Evolutionary conservation across 2,329 filamentous ascomycete species (phyloP).

Genomic region (Cytospora mali): DNA sequence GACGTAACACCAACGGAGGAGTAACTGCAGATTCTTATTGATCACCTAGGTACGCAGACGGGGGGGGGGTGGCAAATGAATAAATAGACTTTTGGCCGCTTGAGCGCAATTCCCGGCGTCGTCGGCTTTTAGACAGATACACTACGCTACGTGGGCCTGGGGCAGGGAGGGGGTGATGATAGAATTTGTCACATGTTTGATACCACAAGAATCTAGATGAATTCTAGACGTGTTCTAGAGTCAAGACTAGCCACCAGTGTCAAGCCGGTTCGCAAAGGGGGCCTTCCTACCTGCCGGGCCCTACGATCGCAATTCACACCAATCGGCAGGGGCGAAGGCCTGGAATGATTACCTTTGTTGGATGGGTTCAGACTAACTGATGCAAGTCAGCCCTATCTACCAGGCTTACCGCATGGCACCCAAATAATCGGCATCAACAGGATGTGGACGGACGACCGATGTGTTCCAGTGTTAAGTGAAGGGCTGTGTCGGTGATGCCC

Average conservation of each 20-base stretch:
- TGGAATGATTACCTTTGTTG: background rate
- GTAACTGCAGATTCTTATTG: constrained; percentile 4
- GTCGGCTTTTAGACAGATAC: background rate
- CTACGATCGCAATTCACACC: background rate
- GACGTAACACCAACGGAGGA: constrained; percentile 33
- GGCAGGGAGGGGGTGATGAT: background rate
- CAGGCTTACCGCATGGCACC: constrained; percentile 19
- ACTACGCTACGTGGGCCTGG: background rate
- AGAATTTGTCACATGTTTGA: background rate
- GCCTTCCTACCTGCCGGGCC: background rate
- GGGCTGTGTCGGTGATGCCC: background rate
- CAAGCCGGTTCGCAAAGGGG: background rate
- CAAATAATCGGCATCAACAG: background rate
- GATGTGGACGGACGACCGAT: background rate
- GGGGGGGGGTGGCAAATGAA: background rate
- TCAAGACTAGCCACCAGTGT: constrained; percentile 1
- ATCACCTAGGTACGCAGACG: background rate
- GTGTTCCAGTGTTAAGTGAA: too few relatives aligned
- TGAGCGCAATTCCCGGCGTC: background rate
- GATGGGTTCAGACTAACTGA: background rate
- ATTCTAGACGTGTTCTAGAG: background rate
- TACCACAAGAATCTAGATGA: background rate
- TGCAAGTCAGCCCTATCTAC: constrained; percentile 10
- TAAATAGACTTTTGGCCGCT: background rate
- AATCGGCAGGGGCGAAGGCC: constrained; percentile 1